phyloP scores from a whole-genome alignment of 371 early-diverging fungal genomes.

The Mucor velutinosus region DNA sequence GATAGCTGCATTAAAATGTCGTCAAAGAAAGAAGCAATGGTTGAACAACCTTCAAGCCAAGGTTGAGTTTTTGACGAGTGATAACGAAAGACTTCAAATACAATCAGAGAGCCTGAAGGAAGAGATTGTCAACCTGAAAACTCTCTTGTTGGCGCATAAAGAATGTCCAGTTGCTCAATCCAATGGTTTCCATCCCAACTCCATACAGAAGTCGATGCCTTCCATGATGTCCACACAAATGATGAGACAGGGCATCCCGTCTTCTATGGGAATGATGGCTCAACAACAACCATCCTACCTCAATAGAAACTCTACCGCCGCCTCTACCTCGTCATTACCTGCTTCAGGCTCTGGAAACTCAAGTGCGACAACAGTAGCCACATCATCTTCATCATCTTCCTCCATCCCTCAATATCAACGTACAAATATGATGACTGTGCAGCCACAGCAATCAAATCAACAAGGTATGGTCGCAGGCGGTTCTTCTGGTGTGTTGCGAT shows the following conservation, averaged over 20 bases:
- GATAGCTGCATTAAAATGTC: conserved; percentile 83
- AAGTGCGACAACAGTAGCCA: neutral
- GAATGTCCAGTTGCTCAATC: conserved; percentile 76
- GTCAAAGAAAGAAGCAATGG: conserved; percentile 90
- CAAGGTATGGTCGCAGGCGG: conserved; percentile 30
- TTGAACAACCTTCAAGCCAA: conserved; percentile 75
- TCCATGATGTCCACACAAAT: conserved; percentile 20
- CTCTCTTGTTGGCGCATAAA: conserved; percentile 74
- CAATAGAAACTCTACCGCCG: neutral
- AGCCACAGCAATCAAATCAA: conserved; percentile 16
- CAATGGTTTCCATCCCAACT: conserved; percentile 52
- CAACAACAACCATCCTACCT: neutral
- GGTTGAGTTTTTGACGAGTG: conserved; percentile 70
- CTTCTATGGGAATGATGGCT: neutral
- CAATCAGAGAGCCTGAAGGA: conserved; percentile 72
- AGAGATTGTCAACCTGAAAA: conserved; percentile 74
- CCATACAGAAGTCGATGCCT: conserved; percentile 30
- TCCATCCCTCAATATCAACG: conserved; percentile 13
- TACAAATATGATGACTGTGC: conserved; percentile 14
- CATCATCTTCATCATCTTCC: neutral
- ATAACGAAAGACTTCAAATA: conserved; percentile 72
- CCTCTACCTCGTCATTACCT: neutral
- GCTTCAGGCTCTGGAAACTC: neutral
- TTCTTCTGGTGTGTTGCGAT: conserved; percentile 29
- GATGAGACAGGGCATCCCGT: conserved; percentile 10